Base-by-base conservation (phyloP, 1,284 basidiomycete species). In the Ustanciosporium gigantosporum region DNA sequence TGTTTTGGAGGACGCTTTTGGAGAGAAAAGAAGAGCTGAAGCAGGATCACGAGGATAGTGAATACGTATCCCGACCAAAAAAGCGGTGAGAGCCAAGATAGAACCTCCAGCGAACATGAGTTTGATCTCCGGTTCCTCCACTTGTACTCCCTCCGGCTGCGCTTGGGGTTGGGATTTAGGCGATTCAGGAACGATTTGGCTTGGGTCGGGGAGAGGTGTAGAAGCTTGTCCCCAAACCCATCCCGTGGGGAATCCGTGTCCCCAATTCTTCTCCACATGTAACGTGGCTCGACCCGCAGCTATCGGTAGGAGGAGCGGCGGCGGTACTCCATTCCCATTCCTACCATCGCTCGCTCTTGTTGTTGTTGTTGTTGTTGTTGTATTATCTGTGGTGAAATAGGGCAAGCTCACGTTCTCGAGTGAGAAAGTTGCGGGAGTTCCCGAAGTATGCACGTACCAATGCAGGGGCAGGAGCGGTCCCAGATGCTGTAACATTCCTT, bases 191-290 rank as follows among this genome's bases (percentile, higher is more conserved):
- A 34, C 5, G n/a, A n/a, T n/a, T n/a, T n/a, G n/a, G 9, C 27
- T 27, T 2, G 49, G 41, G 17, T 49, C 46, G 23, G 42, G 36
- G 3, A 61, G 25, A 3, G 58, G 29, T 1, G 51, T 41, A 2
- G 58, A 34, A 3, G 24, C 58, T 17, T 65, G 55, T 7, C 7
- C 20, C 61, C 61, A 65, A 36, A 58, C 49, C 61, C 55, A 65
- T 3, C 61, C 61, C 4, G 42, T 34, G 0, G 61, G 61, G 29
- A 65, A 65, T 11, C 43, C 36, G 17, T 65, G 55, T 6, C 61
- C 61, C 50, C 55, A 58, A 25, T 65, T 65, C 36, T 59, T 65
- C 23, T 65, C 61, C 3, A 50, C 19, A 34, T 59, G 61, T 16
- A 59, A 3, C 24, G 38, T 27, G 1, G 34, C 61, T 19, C 40